phyloP scores from a whole-genome alignment of 1,284 basidiomycete species.

The Ceratobasidium sp. region DNA sequence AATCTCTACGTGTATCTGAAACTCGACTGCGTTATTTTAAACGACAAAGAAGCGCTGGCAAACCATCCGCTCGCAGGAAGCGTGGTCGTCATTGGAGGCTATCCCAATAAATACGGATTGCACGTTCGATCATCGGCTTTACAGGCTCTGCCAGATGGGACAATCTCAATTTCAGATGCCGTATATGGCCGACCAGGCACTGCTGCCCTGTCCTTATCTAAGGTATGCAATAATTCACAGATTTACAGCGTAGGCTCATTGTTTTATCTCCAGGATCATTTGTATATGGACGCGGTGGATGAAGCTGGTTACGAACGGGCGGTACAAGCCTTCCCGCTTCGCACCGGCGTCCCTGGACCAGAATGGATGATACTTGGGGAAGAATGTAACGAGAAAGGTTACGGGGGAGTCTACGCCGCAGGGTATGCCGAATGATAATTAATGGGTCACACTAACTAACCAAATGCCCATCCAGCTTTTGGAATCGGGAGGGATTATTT shows the following conservation, averaged over 20 bases:
- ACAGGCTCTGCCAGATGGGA: constrained; percentile 4
- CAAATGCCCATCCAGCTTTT: constrained; percentile 42
- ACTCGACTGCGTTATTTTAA: constrained; percentile 45
- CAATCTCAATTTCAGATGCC: constrained; percentile 21
- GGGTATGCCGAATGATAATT: constrained; percentile 34
- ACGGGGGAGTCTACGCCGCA: constrained; percentile 47
- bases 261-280: constrained; percentile 10
- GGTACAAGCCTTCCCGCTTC: constrained; percentile 46
- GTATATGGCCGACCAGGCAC: constrained; percentile 20
- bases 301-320: constrained; percentile 46
- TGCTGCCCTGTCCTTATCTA: constrained; percentile 24
- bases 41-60: constrained; percentile 38
- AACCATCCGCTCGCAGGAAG: constrained; percentile 6
- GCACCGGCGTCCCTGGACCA: constrained; percentile 48
- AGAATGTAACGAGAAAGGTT: constrained; percentile 37
- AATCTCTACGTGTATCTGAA: constrained; percentile 47
- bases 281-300: constrained; percentile 47
- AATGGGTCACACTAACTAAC: background rate
- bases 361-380: constrained; percentile 48
- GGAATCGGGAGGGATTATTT: constrained; percentile 28
- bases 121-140: constrained; percentile 6
- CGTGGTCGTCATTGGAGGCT: constrained; percentile 46
- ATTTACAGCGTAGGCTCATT: background rate
- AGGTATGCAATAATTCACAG: background rate
- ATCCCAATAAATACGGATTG: constrained; percentile 42